Base-by-base conservation (phyloP, 495 filamentous ascomycete genomes). In the Ramalina intermedia region DNA sequence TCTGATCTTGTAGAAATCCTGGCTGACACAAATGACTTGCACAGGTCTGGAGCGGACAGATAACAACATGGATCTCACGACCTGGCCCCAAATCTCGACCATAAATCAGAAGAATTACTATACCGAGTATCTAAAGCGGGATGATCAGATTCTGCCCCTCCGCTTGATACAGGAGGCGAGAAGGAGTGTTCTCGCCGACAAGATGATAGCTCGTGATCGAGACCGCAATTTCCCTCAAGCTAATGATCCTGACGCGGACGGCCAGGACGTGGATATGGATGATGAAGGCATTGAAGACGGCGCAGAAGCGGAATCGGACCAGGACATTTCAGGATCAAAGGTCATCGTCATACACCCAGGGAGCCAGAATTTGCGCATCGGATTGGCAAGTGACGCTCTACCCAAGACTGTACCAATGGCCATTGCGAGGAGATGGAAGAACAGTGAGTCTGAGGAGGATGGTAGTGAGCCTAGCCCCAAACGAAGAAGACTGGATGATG, bases 71-170 rank as follows among this genome's bases (percentile, higher is more conserved):
- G 88, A 87, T 59, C 76, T 86, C 45, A 88, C 88, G 21, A 90
- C 74, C 65, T 98, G 91, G 91, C 93, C 91, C 17, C 81, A 88
- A 56, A 78, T 95, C 38, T 72, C 73, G 14, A 82, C 88, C 59
- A 98, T 98, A 63, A 98, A 98, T 60, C 91, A 98, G 61, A 98
- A 98, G 67, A 98, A 98, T 65, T 98, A 98, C 66, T 98, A 98
- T 59, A 98, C 91, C 87, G 91, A 98, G 57, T 98, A 94, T 58
- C 84, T 96, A 58, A 98, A 98, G 71, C 79, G 93, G 57, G 91
- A 98, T 65, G 91, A 98, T 55, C 91, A 98, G 68, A 83, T 88
- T 48, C 77, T 96, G 40, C 85, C 89, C 1, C 78, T 87, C 57
- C 79, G 91, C 47, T 69, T 94, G 6, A 87, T 91, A 56, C 80